Base-by-base conservation (phyloP, 768 basidiomycete species). In the Lentinula boryana region DNA sequence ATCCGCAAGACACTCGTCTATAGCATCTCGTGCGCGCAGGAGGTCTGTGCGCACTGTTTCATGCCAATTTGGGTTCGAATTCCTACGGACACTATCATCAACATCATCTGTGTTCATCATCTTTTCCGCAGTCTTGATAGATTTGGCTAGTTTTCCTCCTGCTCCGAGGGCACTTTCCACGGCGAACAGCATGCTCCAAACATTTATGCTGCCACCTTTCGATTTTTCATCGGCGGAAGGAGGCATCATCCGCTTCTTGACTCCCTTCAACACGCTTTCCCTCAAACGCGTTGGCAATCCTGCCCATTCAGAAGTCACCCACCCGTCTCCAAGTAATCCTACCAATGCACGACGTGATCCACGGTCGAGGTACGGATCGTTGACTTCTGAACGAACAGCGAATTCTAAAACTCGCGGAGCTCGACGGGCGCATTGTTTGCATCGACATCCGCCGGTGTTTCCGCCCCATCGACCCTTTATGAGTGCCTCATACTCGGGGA, bases 321-420 rank as follows among this genome's bases (percentile, higher is more conserved):
- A 97, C 2, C 90, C 89, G 63, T 93, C 90, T 4, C 93, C 93
- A 68, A 92, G 98, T 33, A 92, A 79, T 0, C 87, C 86, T 0
- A 95, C 87, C 6, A 98, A 76, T 12, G 89, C 91, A 5, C 87
- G 78, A 12, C 90, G 79, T 0, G 90, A 86, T 0, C 87, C 87
- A 4, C 85, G 78, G 43, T 91, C 87, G 3, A 98, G 81, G 40
- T 81, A 75, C 0, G 76, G 65, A 68, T 93, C 92, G 62, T 84
- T 80, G 9, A 96, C 89, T 68, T 97, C 96, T 8, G 89, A 84
- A 0, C 79, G 69, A 2, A 86, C 64, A 0, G 93, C 83, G 16
- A 98, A 98, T 64, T 89, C 87, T 68, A 95, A 87, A 2, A 96
- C 83, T 32, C 94, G 78, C 0, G 93, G 92, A 0, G 85, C 86